phyloP scores from a whole-genome alignment of 805 yeast species.

The Candida khao-thaluensis region DNA sequence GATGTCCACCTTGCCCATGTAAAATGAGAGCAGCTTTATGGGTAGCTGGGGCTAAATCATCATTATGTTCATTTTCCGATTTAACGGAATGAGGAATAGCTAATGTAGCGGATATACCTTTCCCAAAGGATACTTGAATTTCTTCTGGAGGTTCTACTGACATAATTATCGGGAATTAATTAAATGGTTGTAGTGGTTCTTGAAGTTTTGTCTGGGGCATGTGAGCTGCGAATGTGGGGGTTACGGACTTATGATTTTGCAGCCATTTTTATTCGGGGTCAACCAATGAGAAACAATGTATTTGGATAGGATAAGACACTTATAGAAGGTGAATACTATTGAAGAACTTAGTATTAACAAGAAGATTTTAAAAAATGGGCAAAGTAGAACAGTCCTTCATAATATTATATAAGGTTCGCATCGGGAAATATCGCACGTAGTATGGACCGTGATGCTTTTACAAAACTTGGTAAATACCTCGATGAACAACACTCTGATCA shows the following conservation, averaged over 20 bases:
- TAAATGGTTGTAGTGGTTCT: too few relatives aligned
- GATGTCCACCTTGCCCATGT: constrained; percentile 89
- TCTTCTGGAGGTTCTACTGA: constrained; percentile 26
- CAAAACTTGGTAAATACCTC: constrained; percentile 50
- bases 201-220: too few relatives aligned
- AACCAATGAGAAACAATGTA: too few relatives aligned
- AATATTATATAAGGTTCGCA: too few relatives aligned
- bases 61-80: constrained; percentile 21
- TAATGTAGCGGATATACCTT: constrained; percentile 38
- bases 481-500: constrained; percentile 56
- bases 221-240: constrained; percentile 2
- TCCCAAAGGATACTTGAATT: constrained; percentile 32
- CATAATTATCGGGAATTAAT: background rate
- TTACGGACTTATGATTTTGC: too few relatives aligned
- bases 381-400: too few relatives aligned
- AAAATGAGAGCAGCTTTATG: constrained; percentile 56
- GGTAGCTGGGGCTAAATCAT: constrained; percentile 38
- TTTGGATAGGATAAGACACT: too few relatives aligned
- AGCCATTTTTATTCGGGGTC: too few relatives aligned
- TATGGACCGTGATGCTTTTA: constrained; percentile 34
- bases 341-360: too few relatives aligned
- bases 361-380: too few relatives aligned
- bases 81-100: constrained; percentile 37
- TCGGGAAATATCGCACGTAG: background rate
- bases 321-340: too few relatives aligned